Evolutionary conservation across 768 basidiomycete species (phyloP).

Genomic region (Termitomyces sp.): DNA sequence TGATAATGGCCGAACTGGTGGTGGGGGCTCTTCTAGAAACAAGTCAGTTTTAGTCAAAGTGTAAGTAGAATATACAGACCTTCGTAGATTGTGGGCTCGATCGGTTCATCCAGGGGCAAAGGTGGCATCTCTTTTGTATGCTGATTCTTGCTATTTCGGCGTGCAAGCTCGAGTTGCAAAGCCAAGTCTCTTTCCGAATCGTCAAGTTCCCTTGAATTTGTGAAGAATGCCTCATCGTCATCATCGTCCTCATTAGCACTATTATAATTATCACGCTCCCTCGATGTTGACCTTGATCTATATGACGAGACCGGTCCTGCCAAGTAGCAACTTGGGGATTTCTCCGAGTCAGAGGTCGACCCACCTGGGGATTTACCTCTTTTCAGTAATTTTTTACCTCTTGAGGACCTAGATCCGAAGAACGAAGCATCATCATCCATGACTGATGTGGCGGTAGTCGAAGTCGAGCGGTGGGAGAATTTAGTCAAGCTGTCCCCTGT

Average conservation of each 20-base stretch:
- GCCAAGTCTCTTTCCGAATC: constrained; percentile 74
- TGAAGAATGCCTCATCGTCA: constrained; percentile 33
- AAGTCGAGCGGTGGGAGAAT: constrained; percentile 68
- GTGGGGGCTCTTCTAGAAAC: constrained; percentile 54
- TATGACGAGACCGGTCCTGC: constrained; percentile 25
- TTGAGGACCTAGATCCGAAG: constrained; percentile 37
- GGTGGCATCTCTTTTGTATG: constrained; percentile 38
- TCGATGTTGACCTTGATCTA: constrained; percentile 38
- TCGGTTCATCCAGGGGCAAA: constrained; percentile 37
- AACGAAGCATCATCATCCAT: constrained; percentile 58
- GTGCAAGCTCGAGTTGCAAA: constrained; percentile 73
- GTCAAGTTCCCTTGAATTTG: constrained; percentile 39
- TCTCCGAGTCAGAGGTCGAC: constrained; percentile 40
- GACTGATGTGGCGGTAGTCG: constrained; percentile 59
- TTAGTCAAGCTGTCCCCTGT: constrained; percentile 63
- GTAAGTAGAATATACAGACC: constrained; percentile 34
- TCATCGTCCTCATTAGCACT: constrained; percentile 35
- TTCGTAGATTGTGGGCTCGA: constrained; percentile 75
- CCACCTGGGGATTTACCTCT: constrained; percentile 38
- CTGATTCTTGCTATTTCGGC: constrained; percentile 80
- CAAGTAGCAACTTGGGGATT: constrained; percentile 32
- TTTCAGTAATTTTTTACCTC: constrained; percentile 40
- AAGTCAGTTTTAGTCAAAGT: constrained; percentile 7
- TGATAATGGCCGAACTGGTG: constrained; percentile 48
- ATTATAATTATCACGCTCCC: constrained; percentile 33